Conservation (phyloP, 306 rosid species). For the Nissolia schottii region DNA sequence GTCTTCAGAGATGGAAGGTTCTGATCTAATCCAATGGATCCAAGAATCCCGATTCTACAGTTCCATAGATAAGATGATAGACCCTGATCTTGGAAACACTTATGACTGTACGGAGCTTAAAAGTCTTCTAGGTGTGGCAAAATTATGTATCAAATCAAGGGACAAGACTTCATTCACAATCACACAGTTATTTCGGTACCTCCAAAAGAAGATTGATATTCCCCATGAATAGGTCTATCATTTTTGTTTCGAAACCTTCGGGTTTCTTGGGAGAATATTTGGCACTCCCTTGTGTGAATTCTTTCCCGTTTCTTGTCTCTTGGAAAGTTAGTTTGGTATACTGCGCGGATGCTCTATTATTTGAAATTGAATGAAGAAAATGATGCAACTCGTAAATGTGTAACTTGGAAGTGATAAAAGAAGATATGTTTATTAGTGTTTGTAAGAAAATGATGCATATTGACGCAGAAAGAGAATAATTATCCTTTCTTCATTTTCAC, state of each 20-base stretch:
- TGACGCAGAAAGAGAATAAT: neutral
- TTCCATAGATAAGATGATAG: slow-evolving; percentile 83
- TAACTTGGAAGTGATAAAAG: neutral
- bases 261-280: slow-evolving; percentile 23
- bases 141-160: slow-evolving; percentile 68
- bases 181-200: slow-evolving; percentile 65
- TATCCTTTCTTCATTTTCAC: neutral
- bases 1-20: slow-evolving; percentile 67
- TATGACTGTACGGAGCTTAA: slow-evolving; percentile 65
- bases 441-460: neutral
- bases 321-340: neutral
- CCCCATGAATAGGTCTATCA: slow-evolving; percentile 10
- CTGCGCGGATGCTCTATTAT: neutral
- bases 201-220: slow-evolving; percentile 59
- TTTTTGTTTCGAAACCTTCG: neutral
- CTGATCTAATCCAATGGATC: slow-evolving; percentile 75
- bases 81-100: slow-evolving; percentile 79
- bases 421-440: too few species aligned
- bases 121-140: slow-evolving; percentile 79
- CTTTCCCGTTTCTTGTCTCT: slow-evolving; percentile 3
- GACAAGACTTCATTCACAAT: slow-evolving; percentile 62
- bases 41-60: slow-evolving; percentile 60
- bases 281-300: slow-evolving; percentile 17
- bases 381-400: neutral
- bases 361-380: neutral